Evolutionary conservation across 2,329 filamentous ascomycete species (phyloP), one percentile per base, ranked within the genome.

Genomic region (Exophiala viscosa): DNA sequence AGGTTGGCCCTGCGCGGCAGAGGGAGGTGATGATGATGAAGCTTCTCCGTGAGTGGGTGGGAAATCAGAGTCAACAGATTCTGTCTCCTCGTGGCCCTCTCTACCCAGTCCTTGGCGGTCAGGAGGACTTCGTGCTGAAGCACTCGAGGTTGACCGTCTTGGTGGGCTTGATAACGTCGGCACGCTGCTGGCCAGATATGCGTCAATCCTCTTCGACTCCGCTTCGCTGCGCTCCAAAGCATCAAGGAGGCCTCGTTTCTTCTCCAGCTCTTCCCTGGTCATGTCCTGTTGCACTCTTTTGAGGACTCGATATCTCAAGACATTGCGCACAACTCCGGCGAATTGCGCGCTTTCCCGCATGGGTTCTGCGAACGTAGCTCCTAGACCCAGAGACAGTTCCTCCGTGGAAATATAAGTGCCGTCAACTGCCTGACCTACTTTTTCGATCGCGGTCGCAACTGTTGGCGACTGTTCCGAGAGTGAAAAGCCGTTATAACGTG

Each of bases 271-370:
- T 54, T 99, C 93, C 40, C 86, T 86, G 1, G 93, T 97, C 85
- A 97, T 92, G 67, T 99, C 93, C 69, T 97, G 90, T 67, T 99
- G 93, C 48, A 99, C 89, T 42, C 93, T 82, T 75, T 99, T 99
- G 57, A 96, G 75, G 2, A 97, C 86, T 13, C 93, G 80, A 68
- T 96, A 99, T 60, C 88, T 83, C 49, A 99, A 75, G 32, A 99
- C 92, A 60, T 78, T 88, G 38, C 91, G 84, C 3, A 99, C 93
- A 1, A 99, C 90, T 9, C 93, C 89, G 0, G 93, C 93, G 68
- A 99, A 99, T 66, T 99, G 93, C 10, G 93, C 91, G 64, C 90
- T 95, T 72, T 99, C 93, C 50, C 95, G 83, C 90, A 99, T 96
- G 0, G 93, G 93, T 66, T 99, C 95, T 0, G 95, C 90, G 66